Conservation (phyloP, 2,329 filamentous ascomycete genomes). For the Ophiocordyceps australis region DNA sequence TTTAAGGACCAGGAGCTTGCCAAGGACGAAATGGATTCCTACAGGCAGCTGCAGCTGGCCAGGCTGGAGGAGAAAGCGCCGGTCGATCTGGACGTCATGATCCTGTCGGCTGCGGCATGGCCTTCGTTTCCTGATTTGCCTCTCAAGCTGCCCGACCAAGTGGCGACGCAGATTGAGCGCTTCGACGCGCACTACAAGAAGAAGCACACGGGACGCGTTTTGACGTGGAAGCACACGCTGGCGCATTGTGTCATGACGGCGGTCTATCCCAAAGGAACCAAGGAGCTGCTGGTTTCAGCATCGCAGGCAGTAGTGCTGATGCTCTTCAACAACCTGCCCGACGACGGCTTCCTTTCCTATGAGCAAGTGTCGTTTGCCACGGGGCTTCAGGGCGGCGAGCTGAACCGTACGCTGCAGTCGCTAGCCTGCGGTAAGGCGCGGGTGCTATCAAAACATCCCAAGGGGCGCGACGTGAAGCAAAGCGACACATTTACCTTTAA, state of each 20-base stretch:
- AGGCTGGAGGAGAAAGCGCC: conserved; percentile 26
- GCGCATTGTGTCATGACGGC: conserved; percentile 78
- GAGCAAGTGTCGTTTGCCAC: conserved; percentile 57
- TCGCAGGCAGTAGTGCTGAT: conserved; percentile 86
- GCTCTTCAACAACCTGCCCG: conserved; percentile 59
- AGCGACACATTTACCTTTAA: conserved; percentile 82
- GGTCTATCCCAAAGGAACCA: conserved; percentile 58
- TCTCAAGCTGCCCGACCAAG: conserved; percentile 56
- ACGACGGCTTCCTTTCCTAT: conserved; percentile 51
- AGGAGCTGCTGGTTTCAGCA: conserved; percentile 79
- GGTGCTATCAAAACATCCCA: conserved; percentile 71
- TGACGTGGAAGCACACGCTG: conserved; percentile 88
- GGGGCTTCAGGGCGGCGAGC: conserved; percentile 56
- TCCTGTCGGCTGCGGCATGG: conserved; percentile 86
- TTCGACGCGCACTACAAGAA: conserved; percentile 76
- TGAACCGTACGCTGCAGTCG: conserved; percentile 83
- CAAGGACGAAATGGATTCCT: conserved; percentile 82
- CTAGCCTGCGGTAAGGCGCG: conserved; percentile 81
- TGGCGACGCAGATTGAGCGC: conserved; percentile 57
- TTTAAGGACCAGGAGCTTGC: conserved; percentile 95
- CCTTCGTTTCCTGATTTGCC: conserved; percentile 65
- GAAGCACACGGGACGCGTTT: conserved; percentile 74
- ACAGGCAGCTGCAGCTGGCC: conserved; percentile 49
- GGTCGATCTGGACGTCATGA: conserved; percentile 59
- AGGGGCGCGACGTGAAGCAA: conserved; percentile 57